phyloP scores from a whole-genome alignment of 192 early-diverging fungal species.

The Geosiphon pyriformis region DNA sequence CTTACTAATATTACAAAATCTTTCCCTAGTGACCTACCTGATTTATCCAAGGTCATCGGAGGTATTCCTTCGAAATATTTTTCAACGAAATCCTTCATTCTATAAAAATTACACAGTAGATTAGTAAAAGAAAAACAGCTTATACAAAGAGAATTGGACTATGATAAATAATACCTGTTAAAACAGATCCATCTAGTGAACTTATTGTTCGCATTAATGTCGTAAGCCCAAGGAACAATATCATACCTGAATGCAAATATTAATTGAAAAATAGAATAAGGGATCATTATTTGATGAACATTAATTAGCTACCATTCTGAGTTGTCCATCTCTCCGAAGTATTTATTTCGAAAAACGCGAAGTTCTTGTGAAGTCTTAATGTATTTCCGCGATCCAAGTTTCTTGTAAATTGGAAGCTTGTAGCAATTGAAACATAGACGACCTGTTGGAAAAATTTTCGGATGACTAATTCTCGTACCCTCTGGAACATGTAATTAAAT shows the following conservation, averaged over 20 bases:
- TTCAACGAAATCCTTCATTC: background rate
- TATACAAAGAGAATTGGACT: background rate
- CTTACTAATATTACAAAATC: too few relatives aligned
- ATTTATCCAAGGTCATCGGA: background rate
- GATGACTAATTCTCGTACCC: background rate
- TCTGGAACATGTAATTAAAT: background rate
- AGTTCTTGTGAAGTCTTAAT: background rate
- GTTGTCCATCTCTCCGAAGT: background rate
- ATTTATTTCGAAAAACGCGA: background rate
- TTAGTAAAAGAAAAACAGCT: background rate
- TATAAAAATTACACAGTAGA: background rate
- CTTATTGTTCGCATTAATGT: background rate
- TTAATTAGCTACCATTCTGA: background rate
- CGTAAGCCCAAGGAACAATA: background rate
- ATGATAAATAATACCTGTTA: background rate
- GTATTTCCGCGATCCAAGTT: background rate
- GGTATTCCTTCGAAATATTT: background rate
- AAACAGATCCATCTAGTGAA: background rate
- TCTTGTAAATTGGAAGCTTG: background rate
- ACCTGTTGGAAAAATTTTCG: background rate
- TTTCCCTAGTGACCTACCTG: background rate
- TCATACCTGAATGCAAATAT: background rate
- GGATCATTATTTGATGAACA: background rate
- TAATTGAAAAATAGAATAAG: background rate
- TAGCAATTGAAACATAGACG: slow-evolving; percentile 1